These are phyloP conservation scores for Calonectria fujianensis DNA, from an alignment of 2,329 filamentous ascomycete genomes.

Conservation along the genomic window DNA sequence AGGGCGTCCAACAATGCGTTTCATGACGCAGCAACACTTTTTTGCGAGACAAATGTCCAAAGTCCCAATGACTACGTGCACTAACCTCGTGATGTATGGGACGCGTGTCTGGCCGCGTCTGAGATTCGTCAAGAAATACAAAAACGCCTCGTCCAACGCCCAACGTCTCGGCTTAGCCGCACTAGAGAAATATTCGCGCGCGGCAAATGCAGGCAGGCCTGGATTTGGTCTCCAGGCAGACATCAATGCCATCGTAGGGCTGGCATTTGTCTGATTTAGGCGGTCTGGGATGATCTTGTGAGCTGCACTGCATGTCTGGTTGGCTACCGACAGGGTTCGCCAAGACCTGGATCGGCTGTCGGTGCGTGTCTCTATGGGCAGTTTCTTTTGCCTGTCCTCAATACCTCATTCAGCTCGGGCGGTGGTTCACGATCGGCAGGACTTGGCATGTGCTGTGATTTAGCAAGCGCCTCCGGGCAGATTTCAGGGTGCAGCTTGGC, in stretches of 20 bases:
- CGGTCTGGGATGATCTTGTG: not conserved
- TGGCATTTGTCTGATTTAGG: not conserved
- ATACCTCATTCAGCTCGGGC: too few species aligned
- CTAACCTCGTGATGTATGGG: not conserved
- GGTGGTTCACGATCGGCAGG: not conserved
- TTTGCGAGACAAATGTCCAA: not conserved
- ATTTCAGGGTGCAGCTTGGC: slow-evolving; percentile 1
- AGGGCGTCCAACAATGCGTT: too few species aligned
- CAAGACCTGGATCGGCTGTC: not conserved
- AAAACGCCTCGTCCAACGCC: not conserved
- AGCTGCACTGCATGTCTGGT: not conserved
- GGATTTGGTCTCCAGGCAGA: not conserved
- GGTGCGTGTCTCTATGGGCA: not conserved
- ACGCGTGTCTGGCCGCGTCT: not conserved
- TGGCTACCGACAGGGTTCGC: not conserved
- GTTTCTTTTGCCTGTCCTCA: not conserved
- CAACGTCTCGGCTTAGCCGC: not conserved
- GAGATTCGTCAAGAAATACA: not conserved
- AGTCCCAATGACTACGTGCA: not conserved
- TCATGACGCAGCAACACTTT: not conserved
- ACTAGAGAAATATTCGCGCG: slow-evolving; percentile 3
- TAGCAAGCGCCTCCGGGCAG: not conserved
- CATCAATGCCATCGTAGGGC: not conserved
- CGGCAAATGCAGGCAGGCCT: slow-evolving; percentile 6
- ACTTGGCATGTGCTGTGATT: not conserved